Conservation (phyloP, 441 rosid genomes). For the Pelargonium cotyledonis region DNA sequence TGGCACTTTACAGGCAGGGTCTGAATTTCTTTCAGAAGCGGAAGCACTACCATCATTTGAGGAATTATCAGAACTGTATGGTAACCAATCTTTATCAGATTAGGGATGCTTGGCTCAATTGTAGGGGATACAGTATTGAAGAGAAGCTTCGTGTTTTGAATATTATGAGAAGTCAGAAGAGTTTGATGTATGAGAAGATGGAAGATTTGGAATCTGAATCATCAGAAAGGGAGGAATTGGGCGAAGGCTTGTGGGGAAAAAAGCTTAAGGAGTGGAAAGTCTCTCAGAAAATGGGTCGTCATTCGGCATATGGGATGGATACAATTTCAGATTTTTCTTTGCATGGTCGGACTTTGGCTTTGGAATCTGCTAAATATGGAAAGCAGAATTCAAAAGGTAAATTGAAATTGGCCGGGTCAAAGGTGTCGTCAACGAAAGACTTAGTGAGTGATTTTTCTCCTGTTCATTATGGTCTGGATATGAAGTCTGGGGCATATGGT, state of each 20-base stretch:
- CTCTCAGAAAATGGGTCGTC: constrained; percentile 35
- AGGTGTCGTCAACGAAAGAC: constrained; percentile 35
- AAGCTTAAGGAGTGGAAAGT: constrained; percentile 51
- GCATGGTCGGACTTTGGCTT: constrained; percentile 32
- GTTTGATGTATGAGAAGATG: constrained; percentile 64
- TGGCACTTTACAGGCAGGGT: constrained; percentile 82
- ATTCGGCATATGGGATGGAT: constrained; percentile 36
- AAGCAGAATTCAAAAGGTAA: constrained; percentile 59
- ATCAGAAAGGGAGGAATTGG: constrained; percentile 52
- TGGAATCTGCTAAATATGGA: constrained; percentile 44
- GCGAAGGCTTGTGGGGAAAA: constrained; percentile 54
- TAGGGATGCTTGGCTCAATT: constrained; percentile 82
- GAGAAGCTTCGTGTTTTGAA: constrained; percentile 90
- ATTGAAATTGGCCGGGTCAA: constrained; percentile 43
- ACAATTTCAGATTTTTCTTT: constrained; percentile 43
- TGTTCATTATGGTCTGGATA: constrained; percentile 40
- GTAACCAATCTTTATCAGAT: constrained; percentile 71
- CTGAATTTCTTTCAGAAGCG: constrained; percentile 56
- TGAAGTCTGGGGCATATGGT: constrained; percentile 43
- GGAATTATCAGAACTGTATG: constrained; percentile 78
- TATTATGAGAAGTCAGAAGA: constrained; percentile 75
- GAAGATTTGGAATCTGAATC: constrained; percentile 61
- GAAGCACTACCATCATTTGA: constrained; percentile 74
- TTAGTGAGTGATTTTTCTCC: constrained; percentile 34
- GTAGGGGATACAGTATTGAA: constrained; percentile 73